Percentiles rank a stretch among this genome's conserved stretches.
Evolutionary conservation across 2,329 filamentous ascomycete species (phyloP).

Genomic region (Proliferodiscus dingleyae): DNA sequence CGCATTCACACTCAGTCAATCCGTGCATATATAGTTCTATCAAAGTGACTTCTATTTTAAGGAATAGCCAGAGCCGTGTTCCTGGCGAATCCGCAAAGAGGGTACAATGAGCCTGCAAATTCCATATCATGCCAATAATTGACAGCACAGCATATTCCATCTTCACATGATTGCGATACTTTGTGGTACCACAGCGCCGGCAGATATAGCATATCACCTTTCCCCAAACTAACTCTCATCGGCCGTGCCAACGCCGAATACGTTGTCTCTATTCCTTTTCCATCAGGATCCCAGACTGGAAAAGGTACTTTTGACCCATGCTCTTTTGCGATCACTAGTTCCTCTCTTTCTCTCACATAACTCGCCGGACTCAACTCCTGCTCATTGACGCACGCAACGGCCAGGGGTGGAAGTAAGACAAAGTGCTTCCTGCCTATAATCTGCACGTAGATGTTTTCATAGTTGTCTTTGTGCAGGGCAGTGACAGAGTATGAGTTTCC

Average conservation of each 20-base stretch:
- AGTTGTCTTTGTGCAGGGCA: constrained; percentile 75
- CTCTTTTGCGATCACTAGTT: constrained; percentile 7
- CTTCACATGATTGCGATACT: constrained; percentile 66
- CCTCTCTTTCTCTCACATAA: constrained; percentile 39
- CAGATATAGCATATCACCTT: constrained; percentile 77
- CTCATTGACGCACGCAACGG: constrained; percentile 66
- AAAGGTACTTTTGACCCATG: constrained; percentile 53
- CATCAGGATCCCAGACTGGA: constrained; percentile 65
- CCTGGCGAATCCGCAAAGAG: constrained; percentile 33
- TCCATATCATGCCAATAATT: constrained; percentile 90
- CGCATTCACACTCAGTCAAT: too few species aligned
- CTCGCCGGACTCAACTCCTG: constrained; percentile 49
- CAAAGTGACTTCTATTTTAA: too few species aligned
- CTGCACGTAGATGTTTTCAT: constrained; percentile 82
- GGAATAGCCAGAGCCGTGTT: constrained; percentile 13
- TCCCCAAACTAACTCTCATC: constrained; percentile 61
- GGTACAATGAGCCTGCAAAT: constrained; percentile 64
- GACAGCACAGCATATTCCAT: constrained; percentile 70
- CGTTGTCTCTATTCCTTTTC: constrained; percentile 39
- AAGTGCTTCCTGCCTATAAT: constrained; percentile 71
- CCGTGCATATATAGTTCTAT: too few species aligned
- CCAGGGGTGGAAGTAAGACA: constrained; percentile 66
- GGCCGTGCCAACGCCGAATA: constrained; percentile 58
- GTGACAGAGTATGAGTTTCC: constrained; percentile 67
- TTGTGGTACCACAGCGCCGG: constrained; percentile 82